Percentiles rank a stretch among this genome's conserved stretches.
Conservation (phyloP, 768 basidiomycete genomes). For the Scleroderma citrinum region DNA sequence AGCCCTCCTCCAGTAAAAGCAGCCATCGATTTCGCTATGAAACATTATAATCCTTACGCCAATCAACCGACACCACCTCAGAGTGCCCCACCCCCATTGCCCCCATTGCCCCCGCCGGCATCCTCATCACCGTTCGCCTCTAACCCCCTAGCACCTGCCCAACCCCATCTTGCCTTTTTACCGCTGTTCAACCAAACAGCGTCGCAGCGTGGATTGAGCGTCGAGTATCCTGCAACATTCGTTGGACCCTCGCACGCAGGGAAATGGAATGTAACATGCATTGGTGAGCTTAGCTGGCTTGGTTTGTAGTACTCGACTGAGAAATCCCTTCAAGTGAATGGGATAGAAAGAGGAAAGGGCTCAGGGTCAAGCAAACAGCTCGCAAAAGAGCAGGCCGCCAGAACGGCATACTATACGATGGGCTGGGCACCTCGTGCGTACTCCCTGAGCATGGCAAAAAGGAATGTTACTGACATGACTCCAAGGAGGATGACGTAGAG, state of each 20-base stretch:
- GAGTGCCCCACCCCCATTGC: constrained; percentile 26
- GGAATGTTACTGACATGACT: neutral
- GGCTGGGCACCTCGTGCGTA: constrained; percentile 56
- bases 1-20: constrained; percentile 11
- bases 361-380: constrained; percentile 64
- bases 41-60: constrained; percentile 27
- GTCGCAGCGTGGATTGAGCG: constrained; percentile 53
- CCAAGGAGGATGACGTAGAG: neutral
- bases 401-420: constrained; percentile 66
- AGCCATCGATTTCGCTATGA: constrained; percentile 14
- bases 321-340: constrained; percentile 46
- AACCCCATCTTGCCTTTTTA: constrained; percentile 57
- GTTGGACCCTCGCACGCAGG: constrained; percentile 64
- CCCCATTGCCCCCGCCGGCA: constrained; percentile 31
- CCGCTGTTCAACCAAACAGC: constrained; percentile 74
- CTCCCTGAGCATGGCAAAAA: neutral
- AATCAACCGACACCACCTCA: constrained; percentile 17
- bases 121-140: constrained; percentile 24
- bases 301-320: neutral
- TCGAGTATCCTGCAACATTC: constrained; percentile 57
- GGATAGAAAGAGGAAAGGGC: constrained; percentile 61
- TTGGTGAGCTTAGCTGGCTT: constrained; percentile 44
- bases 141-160: constrained; percentile 62
- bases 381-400: constrained; percentile 75
- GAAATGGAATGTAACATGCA: constrained; percentile 59